Base-by-base conservation (phyloP, 371 early-diverging fungal species). In the Apophysomyces elegans region DNA sequence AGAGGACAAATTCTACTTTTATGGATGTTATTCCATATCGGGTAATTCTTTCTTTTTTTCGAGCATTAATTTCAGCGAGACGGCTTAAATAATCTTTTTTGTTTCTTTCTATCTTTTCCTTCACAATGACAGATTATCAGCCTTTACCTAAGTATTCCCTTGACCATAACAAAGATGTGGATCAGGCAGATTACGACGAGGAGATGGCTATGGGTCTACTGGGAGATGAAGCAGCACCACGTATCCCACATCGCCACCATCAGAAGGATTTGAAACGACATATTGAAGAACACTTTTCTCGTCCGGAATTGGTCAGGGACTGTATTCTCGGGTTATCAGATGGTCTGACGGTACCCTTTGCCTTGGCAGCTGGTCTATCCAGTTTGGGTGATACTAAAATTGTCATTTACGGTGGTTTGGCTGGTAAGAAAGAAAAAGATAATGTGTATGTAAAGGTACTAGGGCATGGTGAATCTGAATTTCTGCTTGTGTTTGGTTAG, bases 311-410 rank as follows among this genome's bases (percentile, higher is more conserved):
- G 16, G 77, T 91, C 35, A 77, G 89, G 9, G 89, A 91, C 71
- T 78, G 86, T 46, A 86, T 90, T 61, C 72, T 89, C 13, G 91
- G 90, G 11, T 68, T 91, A 37, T 86, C 90, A 4, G 92, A 90
- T 66, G 92, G 92, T 1, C 71, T 91, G 35, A 91, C 90, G 0
- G 92, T 90, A 3, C 92, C 92, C 0, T 91, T 91, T 76, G 92
- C 92, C 9, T 73, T 91, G 37, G 89, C 90, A 32, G 92, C 92
- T 13, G 92, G 90, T 35, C 77, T 91, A 32, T 80, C 88, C 7
- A 79, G 86, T 44, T 70, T 88, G 54, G 84, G 86, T 35, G 81
- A 84, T 66, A 78, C 76, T 44, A 71, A 77, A 0, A 73, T 90
- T 62, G 92, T 91, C 7, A 81, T 91, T n/a, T 79, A 78, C 61